Conservation (phyloP, 371 early-diverging fungal species). For the Rhizomucor pusillus region DNA sequence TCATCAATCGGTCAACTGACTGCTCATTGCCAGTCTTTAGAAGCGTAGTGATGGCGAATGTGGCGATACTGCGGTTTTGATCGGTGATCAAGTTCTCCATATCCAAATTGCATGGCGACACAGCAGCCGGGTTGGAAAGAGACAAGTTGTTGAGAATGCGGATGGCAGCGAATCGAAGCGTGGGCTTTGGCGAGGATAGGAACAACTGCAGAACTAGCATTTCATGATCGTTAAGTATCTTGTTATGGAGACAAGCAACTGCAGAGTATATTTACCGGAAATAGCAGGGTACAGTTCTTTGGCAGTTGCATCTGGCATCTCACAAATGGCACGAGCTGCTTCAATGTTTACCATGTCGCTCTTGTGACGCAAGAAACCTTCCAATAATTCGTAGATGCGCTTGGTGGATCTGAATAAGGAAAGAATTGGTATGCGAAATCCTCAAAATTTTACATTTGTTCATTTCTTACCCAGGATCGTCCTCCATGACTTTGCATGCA, state of each 20-base stretch:
- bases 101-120: slow-evolving; percentile 93
- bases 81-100: slow-evolving; percentile 97
- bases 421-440: not conserved
- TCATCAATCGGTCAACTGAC: slow-evolving; percentile 96
- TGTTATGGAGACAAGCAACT: not conserved
- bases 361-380: slow-evolving; percentile 90
- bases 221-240: not conserved
- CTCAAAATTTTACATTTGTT: not conserved
- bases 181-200: slow-evolving; percentile 88
- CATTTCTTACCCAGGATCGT: slow-evolving; percentile 62
- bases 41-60: slow-evolving; percentile 97
- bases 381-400: slow-evolving; percentile 80
- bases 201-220: slow-evolving; percentile 82
- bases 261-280: slow-evolving; percentile 50
- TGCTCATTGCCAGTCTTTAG: slow-evolving; percentile 98
- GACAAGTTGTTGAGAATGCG: slow-evolving; percentile 93
- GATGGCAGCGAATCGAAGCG: slow-evolving; percentile 95
- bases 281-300: slow-evolving; percentile 93
- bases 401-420: slow-evolving; percentile 53
- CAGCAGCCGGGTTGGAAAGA: slow-evolving; percentile 83
- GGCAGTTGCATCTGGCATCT: slow-evolving; percentile 75
- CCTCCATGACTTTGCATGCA: slow-evolving; percentile 93
- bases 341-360: slow-evolving; percentile 97
- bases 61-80: slow-evolving; percentile 95
- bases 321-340: slow-evolving; percentile 97